Evolutionary conservation across 192 early-diverging fungal genomes (phyloP), one percentile per base, ranked within the genome.

Genomic region (Gaertneriomyces semiglobifer): DNA sequence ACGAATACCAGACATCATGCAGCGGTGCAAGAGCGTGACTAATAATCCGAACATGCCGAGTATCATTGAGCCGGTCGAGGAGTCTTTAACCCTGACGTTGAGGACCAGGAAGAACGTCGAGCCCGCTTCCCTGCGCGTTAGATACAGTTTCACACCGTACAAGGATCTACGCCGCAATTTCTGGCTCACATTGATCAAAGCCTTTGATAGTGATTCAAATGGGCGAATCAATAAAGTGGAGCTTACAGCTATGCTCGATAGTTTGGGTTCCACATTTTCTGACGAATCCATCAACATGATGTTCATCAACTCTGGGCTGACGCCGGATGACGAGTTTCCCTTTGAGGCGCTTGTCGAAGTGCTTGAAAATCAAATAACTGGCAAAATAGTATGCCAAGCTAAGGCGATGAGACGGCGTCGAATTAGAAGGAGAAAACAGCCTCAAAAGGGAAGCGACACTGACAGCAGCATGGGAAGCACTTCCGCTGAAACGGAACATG

Each of bases 181-280:
- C 71, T 93, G 88, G 87, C 51, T 78, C 1, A 82, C 85, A 7
- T 72, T 90, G 11, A 76, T 84, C 42, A 81, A 79, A 11, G 60
- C 75, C 1, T 92, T 89, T 64, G 85, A 88, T 56, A 72, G 69
- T 0, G 87, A 89, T 45, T 83, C 79, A 18, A 88, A 77, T 44
- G 82, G 80, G 38, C 66, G 69, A n/a, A 72, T 90, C 55, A 86
- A 83, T 65, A 69, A 75, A 16, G 61, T 88, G 4, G 81, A 85
- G 47, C 69, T 93, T 10, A 81, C 82, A 54, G 79, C 89, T 20
- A 84, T 93, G 84, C 76, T 93, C 7, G 88, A 89, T 56, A 77
- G 76, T 40, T 66, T 93, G 6, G 88, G 87, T 10, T 88, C 84
- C 38, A 89, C 82, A 2, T 75, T 90, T 16, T 79, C 84, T 0